Evolutionary conservation across 208 protist genomes (phyloP).

Genomic region (Trypanosoma brucei): DNA sequence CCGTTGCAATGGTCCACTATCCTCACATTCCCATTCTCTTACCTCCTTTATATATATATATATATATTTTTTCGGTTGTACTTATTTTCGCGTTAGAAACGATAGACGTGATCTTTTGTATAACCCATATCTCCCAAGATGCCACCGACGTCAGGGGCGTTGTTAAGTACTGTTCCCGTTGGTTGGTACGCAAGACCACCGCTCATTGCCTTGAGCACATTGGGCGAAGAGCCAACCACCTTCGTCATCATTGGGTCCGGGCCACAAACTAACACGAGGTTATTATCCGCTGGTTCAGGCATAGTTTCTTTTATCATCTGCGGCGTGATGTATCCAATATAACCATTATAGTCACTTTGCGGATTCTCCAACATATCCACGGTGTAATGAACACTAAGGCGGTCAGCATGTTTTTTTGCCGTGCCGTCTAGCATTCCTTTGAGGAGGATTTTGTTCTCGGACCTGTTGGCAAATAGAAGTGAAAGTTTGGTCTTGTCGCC

Average conservation of each 20-base stretch:
- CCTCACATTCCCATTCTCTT: no score
- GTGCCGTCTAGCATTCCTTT: constrained; percentile 84
- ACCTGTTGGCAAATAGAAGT: constrained; percentile 88
- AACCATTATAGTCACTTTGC: constrained; percentile 70
- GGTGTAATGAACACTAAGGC: constrained; percentile 85
- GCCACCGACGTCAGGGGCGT: constrained; percentile 69
- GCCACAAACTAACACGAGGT: constrained; percentile 84
- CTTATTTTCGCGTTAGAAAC: constrained; percentile 45
- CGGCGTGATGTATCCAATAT: constrained; percentile 68
- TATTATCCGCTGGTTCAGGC: constrained; percentile 59
- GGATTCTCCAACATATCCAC: constrained; percentile 76
- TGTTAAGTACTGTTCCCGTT: constrained; percentile 68
- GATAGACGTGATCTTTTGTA: constrained; percentile 81
- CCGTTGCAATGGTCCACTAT: no score
- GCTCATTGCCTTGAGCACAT: constrained; percentile 67
- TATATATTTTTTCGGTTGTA: background rate
- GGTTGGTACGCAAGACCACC: constrained; percentile 74
- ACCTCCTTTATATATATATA: background rate
- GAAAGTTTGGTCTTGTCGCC: constrained; percentile 81
- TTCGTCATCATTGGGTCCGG: constrained; percentile 83
- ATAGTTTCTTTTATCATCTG: constrained; percentile 73
- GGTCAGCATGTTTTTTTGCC: constrained; percentile 48
- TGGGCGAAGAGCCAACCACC: constrained; percentile 49
- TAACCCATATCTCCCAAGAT: constrained; percentile 68
- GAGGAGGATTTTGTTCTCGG: constrained; percentile 91